These are phyloP conservation scores for Viola pubescens DNA, from an alignment of 441 rosid genomes.

Conservation along the genomic window DNA sequence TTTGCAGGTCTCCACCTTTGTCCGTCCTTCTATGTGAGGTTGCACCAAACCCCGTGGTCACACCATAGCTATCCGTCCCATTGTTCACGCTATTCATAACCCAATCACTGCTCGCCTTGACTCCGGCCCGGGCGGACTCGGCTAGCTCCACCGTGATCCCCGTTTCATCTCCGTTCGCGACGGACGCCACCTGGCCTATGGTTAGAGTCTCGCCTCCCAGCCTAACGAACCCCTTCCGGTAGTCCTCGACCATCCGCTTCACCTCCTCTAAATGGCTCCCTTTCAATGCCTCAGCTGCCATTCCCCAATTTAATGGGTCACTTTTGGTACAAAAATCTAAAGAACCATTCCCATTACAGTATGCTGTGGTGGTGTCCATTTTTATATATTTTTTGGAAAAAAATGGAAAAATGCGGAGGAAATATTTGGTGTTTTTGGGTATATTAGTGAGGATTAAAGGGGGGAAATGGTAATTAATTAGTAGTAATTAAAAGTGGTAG, in stretches of 20 bases:
- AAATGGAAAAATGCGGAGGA: neutral
- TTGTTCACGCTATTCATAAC: constrained; percentile 57
- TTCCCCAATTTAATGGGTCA: constrained; percentile 61
- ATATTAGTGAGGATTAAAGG: neutral
- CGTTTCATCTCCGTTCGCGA: constrained; percentile 18
- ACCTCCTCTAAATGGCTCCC: constrained; percentile 71
- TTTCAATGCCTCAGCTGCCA: constrained; percentile 44
- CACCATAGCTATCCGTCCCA: constrained; percentile 63
- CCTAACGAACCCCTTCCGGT: constrained; percentile 39
- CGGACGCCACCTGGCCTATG: constrained; percentile 53
- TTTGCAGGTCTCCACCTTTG: constrained; percentile 56
- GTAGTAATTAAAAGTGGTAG: neutral
- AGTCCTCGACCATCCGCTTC: constrained; percentile 56
- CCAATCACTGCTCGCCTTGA: constrained; percentile 71
- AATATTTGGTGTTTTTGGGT: neutral
- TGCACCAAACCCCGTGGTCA: constrained; percentile 72
- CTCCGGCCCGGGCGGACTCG: constrained; percentile 46
- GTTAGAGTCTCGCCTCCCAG: constrained; percentile 60
- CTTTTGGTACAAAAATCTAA: constrained; percentile 5
- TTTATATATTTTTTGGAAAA: neutral
- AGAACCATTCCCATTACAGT: constrained; percentile 9
- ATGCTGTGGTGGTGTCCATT: neutral
- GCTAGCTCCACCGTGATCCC: constrained; percentile 42
- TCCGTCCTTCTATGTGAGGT: constrained; percentile 65
- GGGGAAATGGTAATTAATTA: neutral